phyloP scores from a whole-genome alignment of 2,329 filamentous ascomycete species.

The Scopulariopsis brevicaulis region DNA sequence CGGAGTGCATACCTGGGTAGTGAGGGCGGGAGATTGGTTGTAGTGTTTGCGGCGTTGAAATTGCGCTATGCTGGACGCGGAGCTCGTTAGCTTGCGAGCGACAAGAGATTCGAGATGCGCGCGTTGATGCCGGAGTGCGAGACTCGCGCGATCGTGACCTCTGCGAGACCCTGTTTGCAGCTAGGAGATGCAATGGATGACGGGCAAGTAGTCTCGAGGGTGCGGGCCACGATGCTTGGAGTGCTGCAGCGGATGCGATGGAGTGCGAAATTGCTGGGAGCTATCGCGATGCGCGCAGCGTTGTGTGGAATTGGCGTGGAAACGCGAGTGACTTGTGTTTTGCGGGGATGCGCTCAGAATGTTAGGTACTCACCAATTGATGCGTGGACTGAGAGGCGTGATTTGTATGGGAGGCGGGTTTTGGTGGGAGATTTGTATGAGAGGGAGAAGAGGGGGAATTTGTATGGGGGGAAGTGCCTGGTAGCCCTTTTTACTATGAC shows the following conservation, averaged over 20 bases:
- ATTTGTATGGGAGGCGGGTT: slow-evolving; percentile 40
- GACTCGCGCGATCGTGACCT: background rate
- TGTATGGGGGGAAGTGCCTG: slow-evolving; percentile 42
- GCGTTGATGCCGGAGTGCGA: background rate
- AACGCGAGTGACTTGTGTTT: slow-evolving; percentile 14
- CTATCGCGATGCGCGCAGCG: background rate
- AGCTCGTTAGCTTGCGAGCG: slow-evolving; percentile 3
- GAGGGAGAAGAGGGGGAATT: slow-evolving; percentile 43
- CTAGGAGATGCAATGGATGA: background rate
- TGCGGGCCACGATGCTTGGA: background rate
- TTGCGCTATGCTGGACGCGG: background rate
- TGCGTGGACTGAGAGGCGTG: slow-evolving; percentile 31
- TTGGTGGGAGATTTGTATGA: slow-evolving; percentile 50
- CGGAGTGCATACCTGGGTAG: background rate
- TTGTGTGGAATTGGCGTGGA: slow-evolving; percentile 1
- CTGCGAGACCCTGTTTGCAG: background rate
- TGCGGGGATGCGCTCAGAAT: slow-evolving; percentile 15
- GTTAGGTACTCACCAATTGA: slow-evolving; percentile 43
- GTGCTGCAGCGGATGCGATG: background rate
- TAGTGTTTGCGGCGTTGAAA: background rate
- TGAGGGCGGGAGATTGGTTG: background rate
- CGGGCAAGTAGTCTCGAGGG: background rate
- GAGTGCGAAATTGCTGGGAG: background rate
- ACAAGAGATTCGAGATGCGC: background rate
- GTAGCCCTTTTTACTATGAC: slow-evolving; percentile 53